Evolutionary conservation across 2,329 filamentous ascomycete species (phyloP).

Genomic region (Fonsecaea nubica): DNA sequence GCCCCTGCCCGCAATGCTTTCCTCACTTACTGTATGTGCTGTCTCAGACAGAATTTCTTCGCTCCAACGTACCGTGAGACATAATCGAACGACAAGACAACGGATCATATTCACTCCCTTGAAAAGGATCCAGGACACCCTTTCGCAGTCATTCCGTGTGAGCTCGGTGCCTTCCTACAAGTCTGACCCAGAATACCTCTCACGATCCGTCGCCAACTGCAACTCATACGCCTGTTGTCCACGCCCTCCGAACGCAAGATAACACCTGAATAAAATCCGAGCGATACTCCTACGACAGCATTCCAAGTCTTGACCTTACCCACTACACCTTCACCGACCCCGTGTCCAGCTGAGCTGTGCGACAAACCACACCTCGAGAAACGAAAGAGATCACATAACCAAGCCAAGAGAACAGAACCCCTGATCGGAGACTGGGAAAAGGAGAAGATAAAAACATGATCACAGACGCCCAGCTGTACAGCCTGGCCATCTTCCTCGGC

Average conservation of each 20-base stretch:
- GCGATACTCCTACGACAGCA: no score
- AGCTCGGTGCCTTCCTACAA: background rate
- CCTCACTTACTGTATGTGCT: no score
- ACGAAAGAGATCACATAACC: background rate
- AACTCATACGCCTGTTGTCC: no score
- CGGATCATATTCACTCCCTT: background rate
- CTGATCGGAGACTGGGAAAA: background rate
- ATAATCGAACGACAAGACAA: background rate
- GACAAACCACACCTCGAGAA: background rate
- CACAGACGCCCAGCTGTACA: conserved; percentile 88
- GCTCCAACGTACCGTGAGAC: background rate
- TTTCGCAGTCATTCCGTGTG: background rate
- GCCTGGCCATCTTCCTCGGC: conserved; percentile 90
- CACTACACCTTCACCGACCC: no score
- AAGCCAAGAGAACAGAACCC: conserved; percentile 45
- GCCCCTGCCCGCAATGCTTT: no score
- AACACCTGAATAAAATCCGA: no score
- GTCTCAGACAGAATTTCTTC: no score
- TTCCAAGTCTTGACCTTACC: no score
- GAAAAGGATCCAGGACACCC: no score
- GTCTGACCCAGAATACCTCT: background rate
- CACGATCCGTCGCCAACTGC: background rate
- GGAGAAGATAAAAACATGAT: conserved; percentile 72
- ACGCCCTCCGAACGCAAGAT: no score
- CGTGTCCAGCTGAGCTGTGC: no score